Conservation (phyloP, 306 rosid species). For the Dalbergia cochinchinensis region DNA sequence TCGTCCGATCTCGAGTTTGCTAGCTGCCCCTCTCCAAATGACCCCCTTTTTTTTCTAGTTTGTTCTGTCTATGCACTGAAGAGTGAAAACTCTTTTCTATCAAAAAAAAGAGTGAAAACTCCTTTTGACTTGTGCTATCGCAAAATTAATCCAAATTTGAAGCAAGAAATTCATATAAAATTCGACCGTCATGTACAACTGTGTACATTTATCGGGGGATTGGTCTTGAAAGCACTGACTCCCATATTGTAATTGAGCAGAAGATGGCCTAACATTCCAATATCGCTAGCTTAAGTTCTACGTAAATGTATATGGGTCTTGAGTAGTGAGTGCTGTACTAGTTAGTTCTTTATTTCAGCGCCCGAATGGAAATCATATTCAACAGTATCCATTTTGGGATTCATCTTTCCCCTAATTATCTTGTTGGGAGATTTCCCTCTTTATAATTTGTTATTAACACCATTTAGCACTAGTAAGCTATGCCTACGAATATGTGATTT, state of each 20-base stretch:
- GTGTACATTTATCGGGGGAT: background rate
- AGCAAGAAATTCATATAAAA: background rate
- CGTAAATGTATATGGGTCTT: background rate
- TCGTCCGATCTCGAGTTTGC: background rate
- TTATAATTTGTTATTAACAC: too few species aligned
- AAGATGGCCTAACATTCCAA: slow-evolving; percentile 2
- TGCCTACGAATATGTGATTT: background rate
- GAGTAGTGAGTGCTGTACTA: background rate
- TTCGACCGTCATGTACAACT: background rate
- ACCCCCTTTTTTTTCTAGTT: background rate
- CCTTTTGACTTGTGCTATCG: background rate
- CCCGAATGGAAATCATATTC: too few species aligned
- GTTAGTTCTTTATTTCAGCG: background rate
- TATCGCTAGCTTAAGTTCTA: background rate
- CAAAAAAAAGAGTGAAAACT: background rate
- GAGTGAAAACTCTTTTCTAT: background rate
- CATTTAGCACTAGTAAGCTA: background rate
- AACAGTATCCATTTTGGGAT: too few species aligned
- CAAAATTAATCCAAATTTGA: background rate
- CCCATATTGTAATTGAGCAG: background rate
- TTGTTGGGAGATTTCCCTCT: too few species aligned
- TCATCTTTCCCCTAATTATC: too few species aligned
- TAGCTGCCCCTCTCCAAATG: background rate
- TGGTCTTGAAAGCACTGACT: background rate
- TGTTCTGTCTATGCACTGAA: background rate